These are phyloP conservation scores for Lachancea dasiensis DNA, from an alignment of 805 yeast species.

Conservation along the genomic window DNA sequence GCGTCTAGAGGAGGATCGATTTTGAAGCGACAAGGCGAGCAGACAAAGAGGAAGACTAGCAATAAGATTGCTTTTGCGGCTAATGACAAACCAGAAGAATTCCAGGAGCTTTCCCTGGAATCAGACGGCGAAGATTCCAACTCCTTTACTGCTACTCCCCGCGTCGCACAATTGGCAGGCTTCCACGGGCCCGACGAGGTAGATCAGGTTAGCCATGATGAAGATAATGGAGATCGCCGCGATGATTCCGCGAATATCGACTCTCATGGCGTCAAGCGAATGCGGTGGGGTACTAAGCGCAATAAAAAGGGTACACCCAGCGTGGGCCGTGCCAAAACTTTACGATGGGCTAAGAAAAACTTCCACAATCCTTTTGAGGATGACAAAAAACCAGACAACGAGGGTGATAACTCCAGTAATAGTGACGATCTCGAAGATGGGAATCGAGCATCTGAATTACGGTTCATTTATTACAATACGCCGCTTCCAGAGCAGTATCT, in stretches of 20 bases:
- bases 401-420: conserved; percentile 27
- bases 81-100: conserved; percentile 14
- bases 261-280: conserved; percentile 50
- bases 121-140: conserved; percentile 18
- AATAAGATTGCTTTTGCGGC: conserved; percentile 16
- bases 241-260: conserved; percentile 9
- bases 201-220: background rate
- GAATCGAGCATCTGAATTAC: conserved; percentile 36
- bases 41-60: conserved; percentile 6
- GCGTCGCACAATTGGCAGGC: conserved; percentile 14
- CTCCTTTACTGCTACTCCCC: conserved; percentile 28
- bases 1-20: conserved; percentile 15
- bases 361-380: conserved; percentile 33
- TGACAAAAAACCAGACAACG: conserved; percentile 16
- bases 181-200: conserved; percentile 2
- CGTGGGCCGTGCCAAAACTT: conserved; percentile 53
- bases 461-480: conserved; percentile 55
- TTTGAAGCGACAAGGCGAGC: conserved; percentile 15
- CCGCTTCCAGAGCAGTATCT: conserved; percentile 52
- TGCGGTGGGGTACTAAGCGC: conserved; percentile 90
- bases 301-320: conserved; percentile 63
- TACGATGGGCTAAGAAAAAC: conserved; percentile 42
- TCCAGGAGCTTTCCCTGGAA: conserved; percentile 15
- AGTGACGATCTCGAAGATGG: conserved; percentile 30
- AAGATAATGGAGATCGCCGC: background rate